phyloP scores from a whole-genome alignment of 2,329 filamentous ascomycete genomes.

The Diaporthe sp. region DNA sequence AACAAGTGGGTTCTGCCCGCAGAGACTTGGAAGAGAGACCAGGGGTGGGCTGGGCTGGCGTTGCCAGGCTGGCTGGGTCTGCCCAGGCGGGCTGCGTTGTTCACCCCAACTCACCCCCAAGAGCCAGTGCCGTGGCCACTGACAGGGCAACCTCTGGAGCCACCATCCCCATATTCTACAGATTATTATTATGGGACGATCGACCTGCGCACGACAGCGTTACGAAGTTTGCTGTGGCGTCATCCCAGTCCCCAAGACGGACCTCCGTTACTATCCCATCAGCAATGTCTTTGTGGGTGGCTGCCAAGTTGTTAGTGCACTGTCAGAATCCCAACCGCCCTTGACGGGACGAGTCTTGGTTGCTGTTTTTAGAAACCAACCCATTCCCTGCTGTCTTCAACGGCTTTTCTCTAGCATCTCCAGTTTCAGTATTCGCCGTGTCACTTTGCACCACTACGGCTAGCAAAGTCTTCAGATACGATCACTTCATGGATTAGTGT shows the following conservation, averaged over 20 bases:
- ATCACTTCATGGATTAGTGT: neutral
- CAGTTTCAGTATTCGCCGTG: neutral
- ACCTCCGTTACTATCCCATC: conserved; percentile 7
- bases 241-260: neutral
- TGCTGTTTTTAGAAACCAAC: conserved; percentile 30
- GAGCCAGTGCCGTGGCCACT: neutral
- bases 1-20: conserved; percentile 17
- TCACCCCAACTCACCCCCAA: neutral
- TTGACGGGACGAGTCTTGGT: neutral
- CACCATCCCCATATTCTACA: conserved; percentile 19
- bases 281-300: neutral
- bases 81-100: conserved; percentile 16
- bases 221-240: conserved; percentile 6
- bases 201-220: conserved; percentile 17
- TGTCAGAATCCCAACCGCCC: neutral
- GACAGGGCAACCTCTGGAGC: conserved; percentile 4
- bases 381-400: neutral
- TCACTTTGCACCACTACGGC: neutral
- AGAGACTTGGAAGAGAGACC: conserved; percentile 13
- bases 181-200: conserved; percentile 23
- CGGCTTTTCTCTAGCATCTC: conserved; percentile 10
- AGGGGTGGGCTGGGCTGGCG: neutral
- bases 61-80: neutral
- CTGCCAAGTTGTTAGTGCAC: conserved; percentile 17
- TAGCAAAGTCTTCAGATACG: neutral